Evolutionary conservation across 2,329 filamentous ascomycete genomes (phyloP), one percentile per base, ranked within the genome.

Genomic region (Phaeosphaeriaceae sp.): DNA sequence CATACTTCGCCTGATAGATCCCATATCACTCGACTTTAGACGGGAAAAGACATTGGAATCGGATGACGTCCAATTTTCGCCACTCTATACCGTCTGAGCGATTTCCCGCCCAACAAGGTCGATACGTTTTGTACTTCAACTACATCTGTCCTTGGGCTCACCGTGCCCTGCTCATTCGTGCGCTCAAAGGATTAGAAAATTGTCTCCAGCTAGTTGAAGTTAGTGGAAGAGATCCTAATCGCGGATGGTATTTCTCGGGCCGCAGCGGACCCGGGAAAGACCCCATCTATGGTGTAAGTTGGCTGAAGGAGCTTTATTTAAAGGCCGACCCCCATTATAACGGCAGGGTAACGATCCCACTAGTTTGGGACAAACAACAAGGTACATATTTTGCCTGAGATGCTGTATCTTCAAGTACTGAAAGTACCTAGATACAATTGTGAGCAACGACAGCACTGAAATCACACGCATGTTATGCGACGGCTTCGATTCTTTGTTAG

Each of bases 271-370:
- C 66, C 15, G 53, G 55, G 3, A 43, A 45, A 12, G 68, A 72
- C 35, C 70, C 70, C 13, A 39, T 67, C 7, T 61, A 66, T 34
- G 68, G 70, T 42, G 59, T 64, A 63, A 51, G 68, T 39, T 70
- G 60, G 48, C 28, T 72, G 36, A 84, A 86, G 46, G 78, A 94
- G 40, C 71, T 95, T 34, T 95, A 95, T 76, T 84, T 90, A 71
- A 80, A 81, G 55, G 84, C 82, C 6, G 83, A 92, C 60, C 80
- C 85, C 2, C 39, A 55, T 7, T 72, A 72, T 40, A 59, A 53
- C 9, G 68, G 69, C 12, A 81, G 91, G n/a, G 91, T 90, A 68
- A 94, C 90, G 0, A 89, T 96, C 16, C 91, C 91, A 0, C 83
- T 90, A 20, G 78, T 96, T 41, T 89, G 84, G 77, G 87, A 90